These are phyloP conservation scores for Colletotrichum sp. DNA, from an alignment of 2,329 filamentous ascomycete species.

Conservation along the genomic window DNA sequence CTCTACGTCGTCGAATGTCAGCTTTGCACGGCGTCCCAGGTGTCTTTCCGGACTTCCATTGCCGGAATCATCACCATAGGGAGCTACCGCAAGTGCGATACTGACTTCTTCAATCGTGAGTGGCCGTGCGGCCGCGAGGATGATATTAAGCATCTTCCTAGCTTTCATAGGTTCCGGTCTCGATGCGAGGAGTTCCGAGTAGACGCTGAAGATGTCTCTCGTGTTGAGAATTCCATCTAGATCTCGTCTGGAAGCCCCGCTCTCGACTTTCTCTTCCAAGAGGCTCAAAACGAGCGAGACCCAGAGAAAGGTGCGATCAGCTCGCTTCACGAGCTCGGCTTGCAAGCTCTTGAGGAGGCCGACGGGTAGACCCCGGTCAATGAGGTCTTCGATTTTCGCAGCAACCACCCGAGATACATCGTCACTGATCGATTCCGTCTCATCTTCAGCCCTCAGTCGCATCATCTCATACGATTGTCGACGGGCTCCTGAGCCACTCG, in stretches of 20 bases:
- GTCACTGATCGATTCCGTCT: slow-evolving; percentile 19
- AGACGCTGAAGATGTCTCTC: slow-evolving; percentile 20
- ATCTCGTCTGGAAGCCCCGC: slow-evolving; percentile 17
- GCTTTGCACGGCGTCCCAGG: not conserved
- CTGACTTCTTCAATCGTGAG: slow-evolving; percentile 23
- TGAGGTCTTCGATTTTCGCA: slow-evolving; percentile 12
- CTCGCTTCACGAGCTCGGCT: slow-evolving; percentile 12
- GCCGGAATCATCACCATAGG: not conserved
- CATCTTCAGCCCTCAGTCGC: slow-evolving; percentile 21
- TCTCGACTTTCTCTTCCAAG: slow-evolving; percentile 10
- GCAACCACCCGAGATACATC: slow-evolving; percentile 22
- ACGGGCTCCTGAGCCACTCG: not conserved
- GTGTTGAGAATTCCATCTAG: slow-evolving; percentile 19
- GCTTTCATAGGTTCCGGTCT: slow-evolving; percentile 4
- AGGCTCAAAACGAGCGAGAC: slow-evolving; percentile 23
- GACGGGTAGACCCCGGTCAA: slow-evolving; percentile 6
- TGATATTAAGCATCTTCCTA: slow-evolving; percentile 21
- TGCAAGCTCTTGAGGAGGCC: slow-evolving; percentile 12
- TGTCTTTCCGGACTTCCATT: not conserved
- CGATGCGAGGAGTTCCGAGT: slow-evolving; percentile 18
- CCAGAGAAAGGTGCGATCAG: slow-evolving; percentile 28
- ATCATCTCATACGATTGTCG: slow-evolving; percentile 1
- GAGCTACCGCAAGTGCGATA: slow-evolving; percentile 20
- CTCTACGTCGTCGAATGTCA: slow-evolving; percentile 15
- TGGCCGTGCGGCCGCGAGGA: slow-evolving; percentile 19